Evolutionary conservation across 1,139 yeast genomes (phyloP), one percentile per base, ranked within the genome.

Genomic region (Pichia sp.): DNA sequence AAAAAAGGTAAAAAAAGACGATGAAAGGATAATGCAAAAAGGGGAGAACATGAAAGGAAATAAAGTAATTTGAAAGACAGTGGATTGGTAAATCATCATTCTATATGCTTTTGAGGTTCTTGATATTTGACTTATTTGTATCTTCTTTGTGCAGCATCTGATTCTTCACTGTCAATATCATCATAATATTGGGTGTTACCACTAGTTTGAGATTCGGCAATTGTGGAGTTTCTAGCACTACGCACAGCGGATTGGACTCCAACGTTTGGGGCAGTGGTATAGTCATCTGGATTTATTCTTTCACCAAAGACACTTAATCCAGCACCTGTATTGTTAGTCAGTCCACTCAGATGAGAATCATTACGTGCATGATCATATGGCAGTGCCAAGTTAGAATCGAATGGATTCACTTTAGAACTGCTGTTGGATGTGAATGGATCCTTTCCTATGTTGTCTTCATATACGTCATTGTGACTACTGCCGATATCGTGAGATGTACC

Each of bases 231-330:
- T 11, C 11, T 28, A 20, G 17, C 11, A 14, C 21, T 15, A 24
- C 21, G 27, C 5, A 32, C 18, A 27, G 43, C 40, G 12, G 34
- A 27, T 18, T 35, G 46, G 10, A 20, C 17, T 2, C 42, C 42
- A 22, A 22, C 40, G 12, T 18, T 20, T 14, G 14, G 12, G 12
- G 27, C 7, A 24, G 27, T 24, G 10, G 27, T 24, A 24, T 40
- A 40, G 34, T 45, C 47, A 36, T 18, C 33, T 17, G 46, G 14
- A 20, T 46, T 34, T 9, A 50, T 50, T 15, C 46, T 37, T 34
- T 50, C 53, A 15, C 53, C 53, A 21, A 27, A 42, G 11, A 46
- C 50, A 28, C 53, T 50, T 8, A 50, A 38, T 5, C 52, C 51
- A 11, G 33, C 51, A 15, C 34, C 44, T 11, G 53, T 50, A 38